Conservation (phyloP, 345 rosid genomes). For the Populus simonii region DNA sequence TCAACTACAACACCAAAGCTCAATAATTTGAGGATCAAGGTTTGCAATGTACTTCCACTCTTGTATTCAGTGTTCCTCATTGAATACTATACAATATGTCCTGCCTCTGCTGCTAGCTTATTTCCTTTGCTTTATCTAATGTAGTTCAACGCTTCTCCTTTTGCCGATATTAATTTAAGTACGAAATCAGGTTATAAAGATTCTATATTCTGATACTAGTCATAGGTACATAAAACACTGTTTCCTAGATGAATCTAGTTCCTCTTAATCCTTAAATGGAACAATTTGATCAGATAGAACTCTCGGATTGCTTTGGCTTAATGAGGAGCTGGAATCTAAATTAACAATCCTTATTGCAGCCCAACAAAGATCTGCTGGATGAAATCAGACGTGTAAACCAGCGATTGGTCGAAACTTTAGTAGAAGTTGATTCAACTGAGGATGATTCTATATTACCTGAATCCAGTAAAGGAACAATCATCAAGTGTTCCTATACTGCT, state of each 20-base stretch:
- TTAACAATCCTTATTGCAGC: background rate
- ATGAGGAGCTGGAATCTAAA: background rate
- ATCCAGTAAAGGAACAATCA: background rate
- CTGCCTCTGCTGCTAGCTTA: background rate
- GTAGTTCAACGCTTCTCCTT: background rate
- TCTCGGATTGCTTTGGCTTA: background rate
- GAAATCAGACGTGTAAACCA: conserved; percentile 1
- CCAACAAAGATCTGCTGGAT: background rate
- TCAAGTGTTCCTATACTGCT: background rate
- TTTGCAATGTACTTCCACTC: background rate
- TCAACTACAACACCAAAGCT: background rate
- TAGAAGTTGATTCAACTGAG: background rate
- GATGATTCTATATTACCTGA: background rate
- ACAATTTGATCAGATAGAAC: background rate
- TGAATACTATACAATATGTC: background rate
- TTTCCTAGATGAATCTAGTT: background rate
- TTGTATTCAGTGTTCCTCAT: background rate
- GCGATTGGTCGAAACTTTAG: background rate
- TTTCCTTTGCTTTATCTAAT: background rate
- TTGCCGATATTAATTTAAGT: background rate
- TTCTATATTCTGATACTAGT: too few species aligned
- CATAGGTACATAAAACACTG: background rate
- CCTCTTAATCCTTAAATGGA: background rate
- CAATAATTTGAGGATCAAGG: background rate
- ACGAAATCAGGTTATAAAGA: too few species aligned